Evolutionary conservation across 768 basidiomycete species (phyloP), one percentile per base, ranked within the genome.

Genomic region (Podaxis rugospora): DNA sequence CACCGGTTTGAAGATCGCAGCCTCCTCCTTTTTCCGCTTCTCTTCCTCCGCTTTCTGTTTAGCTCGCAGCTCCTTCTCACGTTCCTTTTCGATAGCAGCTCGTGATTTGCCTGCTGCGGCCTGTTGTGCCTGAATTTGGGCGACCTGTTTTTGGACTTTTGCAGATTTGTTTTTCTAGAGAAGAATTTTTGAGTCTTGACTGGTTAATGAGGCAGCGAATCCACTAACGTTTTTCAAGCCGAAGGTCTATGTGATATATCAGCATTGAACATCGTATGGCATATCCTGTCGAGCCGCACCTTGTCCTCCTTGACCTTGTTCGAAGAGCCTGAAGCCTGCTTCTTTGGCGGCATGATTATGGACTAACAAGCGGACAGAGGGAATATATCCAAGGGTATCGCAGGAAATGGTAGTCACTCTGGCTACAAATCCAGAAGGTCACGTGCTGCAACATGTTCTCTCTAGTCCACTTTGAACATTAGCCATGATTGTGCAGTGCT

Each of bases 111-210:
- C 95, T 0, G 88, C 72, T 66, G 77, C 66, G 2, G 88, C 75
- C 46, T 86, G 82, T 72, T 95, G 92, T 63, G 88, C 81, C 75
- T 97, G 87, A 52, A 98, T 84, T 50, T 80, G 80, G 53, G 86
- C 85, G 21, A 96, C 88, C 65, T 93, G 83, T 66, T 89, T 86
- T 78, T 98, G 90, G 27, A 95, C 95, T 74, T 90, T 97, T 67
- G 92, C 76, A 2, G 94, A 95, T 78, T 93, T 95, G 71, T 94
- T 95, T 92, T 95, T 95, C 90, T 92, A 70, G 55, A 54, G 36
- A 47, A 10, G 32, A 51, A 39, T 49, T n/a, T 62, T 50, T 35
- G 51, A 51, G 55, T 36, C 39, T 44, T 60, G 51, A 42, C 28
- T 36, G 62, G 53, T 16, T 51, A 37, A 7, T 42, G 50, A 56